A percentile compares a stretch with the other conserved stretches of the same genome.
phyloP scores from a whole-genome alignment of 2,329 filamentous ascomycete species.

The Diaporthe batatas region DNA sequence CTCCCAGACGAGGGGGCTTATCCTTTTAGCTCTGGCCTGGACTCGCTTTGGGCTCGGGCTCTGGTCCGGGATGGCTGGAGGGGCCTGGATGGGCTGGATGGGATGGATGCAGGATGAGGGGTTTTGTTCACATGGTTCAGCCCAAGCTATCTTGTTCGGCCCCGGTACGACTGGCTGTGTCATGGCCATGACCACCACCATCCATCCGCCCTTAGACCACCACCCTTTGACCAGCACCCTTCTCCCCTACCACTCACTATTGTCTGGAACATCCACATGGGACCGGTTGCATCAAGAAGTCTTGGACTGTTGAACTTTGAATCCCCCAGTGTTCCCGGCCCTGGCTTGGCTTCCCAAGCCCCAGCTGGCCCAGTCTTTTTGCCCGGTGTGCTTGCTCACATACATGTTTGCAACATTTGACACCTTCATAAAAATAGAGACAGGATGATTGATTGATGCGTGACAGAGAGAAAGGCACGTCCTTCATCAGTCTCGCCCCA shows the following conservation, averaged over 20 bases:
- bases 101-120: conserved; percentile 28
- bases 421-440: conserved; percentile 21
- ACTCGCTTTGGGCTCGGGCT: conserved; percentile 12
- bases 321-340: conserved; percentile 14
- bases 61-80: conserved; percentile 3
- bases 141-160: conserved; percentile 17
- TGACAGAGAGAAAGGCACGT: neutral
- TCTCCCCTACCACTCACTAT: conserved; percentile 8
- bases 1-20: conserved; percentile 2
- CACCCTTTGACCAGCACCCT: neutral
- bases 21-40: conserved; percentile 27
- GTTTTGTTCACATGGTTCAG: conserved; percentile 40
- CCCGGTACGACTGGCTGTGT: conserved; percentile 12
- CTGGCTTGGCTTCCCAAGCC: conserved; percentile 1
- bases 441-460: too few relatives aligned
- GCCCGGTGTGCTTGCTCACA: neutral
- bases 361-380: neutral
- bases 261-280: conserved; percentile 15
- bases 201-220: neutral
- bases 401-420: conserved; percentile 4
- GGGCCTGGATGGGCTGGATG: neutral
- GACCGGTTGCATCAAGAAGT: conserved; percentile 17
- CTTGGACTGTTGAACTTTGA: conserved; percentile 21
- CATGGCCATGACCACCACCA: conserved; percentile 15
- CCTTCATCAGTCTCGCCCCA: neutral